Percentiles rank a stretch among this genome's conserved stretches.
Conservation (phyloP, 1,284 basidiomycete species). For the Sporisorium graminicola region DNA sequence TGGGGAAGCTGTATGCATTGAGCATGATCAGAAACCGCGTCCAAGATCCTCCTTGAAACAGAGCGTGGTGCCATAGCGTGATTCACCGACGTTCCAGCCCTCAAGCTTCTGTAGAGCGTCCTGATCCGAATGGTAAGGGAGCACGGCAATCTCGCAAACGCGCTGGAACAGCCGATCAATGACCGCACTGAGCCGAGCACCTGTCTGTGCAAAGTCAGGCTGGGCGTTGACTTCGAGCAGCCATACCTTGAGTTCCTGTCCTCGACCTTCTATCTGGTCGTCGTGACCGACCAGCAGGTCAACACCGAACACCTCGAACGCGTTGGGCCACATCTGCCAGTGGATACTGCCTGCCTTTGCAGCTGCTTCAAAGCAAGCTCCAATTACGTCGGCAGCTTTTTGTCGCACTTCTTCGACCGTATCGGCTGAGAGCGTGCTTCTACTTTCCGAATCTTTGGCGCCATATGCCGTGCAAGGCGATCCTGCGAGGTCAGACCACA, state of each 20-base stretch:
- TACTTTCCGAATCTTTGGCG: slow-evolving; percentile 61
- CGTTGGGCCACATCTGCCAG: slow-evolving; percentile 88
- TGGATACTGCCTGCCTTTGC: slow-evolving; percentile 82
- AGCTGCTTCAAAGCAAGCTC: slow-evolving; percentile 87
- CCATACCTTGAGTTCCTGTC: slow-evolving; percentile 75
- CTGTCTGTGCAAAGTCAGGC: slow-evolving; percentile 94
- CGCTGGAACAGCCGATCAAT: slow-evolving; percentile 80
- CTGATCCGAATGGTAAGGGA: slow-evolving; percentile 41
- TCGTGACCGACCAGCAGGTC: slow-evolving; percentile 83
- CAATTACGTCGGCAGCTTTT: slow-evolving; percentile 72
- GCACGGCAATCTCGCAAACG: slow-evolving; percentile 56
- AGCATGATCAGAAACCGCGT: slow-evolving; percentile 29
- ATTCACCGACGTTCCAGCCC: slow-evolving; percentile 53
- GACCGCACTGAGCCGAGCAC: slow-evolving; percentile 83
- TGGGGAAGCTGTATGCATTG: not conserved
- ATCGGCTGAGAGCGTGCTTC: slow-evolving; percentile 60
- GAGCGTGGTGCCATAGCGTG: slow-evolving; percentile 45
- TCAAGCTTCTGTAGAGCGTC: not conserved
- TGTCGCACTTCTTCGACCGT: slow-evolving; percentile 70
- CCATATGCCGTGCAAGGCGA: slow-evolving; percentile 47
- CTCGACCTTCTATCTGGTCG: slow-evolving; percentile 13
- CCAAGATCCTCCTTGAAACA: slow-evolving; percentile 56
- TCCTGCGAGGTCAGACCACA: slow-evolving; percentile 69
- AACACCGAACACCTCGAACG: slow-evolving; percentile 93
- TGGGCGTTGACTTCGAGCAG: slow-evolving; percentile 94